These are phyloP conservation scores for Suillus americanus DNA, from an alignment of 768 basidiomycete genomes.

Conservation along the genomic window DNA sequence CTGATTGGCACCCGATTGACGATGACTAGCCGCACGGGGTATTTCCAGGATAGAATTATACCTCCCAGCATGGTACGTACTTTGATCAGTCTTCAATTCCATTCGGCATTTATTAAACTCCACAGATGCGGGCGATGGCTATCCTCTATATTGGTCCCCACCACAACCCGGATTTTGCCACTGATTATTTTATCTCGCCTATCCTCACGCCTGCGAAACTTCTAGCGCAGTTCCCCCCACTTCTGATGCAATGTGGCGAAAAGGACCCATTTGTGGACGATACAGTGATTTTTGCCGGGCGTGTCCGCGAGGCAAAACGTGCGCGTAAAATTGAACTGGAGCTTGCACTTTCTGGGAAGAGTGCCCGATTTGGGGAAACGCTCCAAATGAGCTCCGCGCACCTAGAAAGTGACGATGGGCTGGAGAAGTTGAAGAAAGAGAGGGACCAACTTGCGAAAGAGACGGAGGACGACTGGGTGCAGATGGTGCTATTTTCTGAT, in stretches of 20 bases:
- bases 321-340: conserved; percentile 75
- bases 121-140: conserved; percentile 98
- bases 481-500: conserved; percentile 88
- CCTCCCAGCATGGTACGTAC: conserved; percentile 90
- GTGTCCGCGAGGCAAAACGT: conserved; percentile 92
- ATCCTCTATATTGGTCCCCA: conserved; percentile 95
- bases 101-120: conserved; percentile 3
- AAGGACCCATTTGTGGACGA: conserved; percentile 97
- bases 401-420: conserved; percentile 25
- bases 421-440: conserved; percentile 52
- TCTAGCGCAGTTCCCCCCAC: conserved; percentile 90
- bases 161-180: conserved; percentile 90
- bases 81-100: not conserved
- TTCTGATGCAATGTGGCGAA: conserved; percentile 94
- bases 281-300: conserved; percentile 94
- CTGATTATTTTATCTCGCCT: conserved; percentile 95
- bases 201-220: conserved; percentile 83
- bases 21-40: conserved; percentile 93
- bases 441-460: conserved; percentile 61
- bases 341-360: conserved; percentile 56
- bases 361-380: conserved; percentile 60
- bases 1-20: conserved; percentile 86
- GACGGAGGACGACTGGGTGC: conserved; percentile 92
- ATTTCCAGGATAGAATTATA: conserved; percentile 91
- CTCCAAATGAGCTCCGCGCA: conserved; percentile 59